Percentiles rank a stretch among this genome's conserved stretches.
Evolutionary conservation across 176 grass and related monocot species (phyloP).

Genomic region (Ampelocalamus luodianensis): DNA sequence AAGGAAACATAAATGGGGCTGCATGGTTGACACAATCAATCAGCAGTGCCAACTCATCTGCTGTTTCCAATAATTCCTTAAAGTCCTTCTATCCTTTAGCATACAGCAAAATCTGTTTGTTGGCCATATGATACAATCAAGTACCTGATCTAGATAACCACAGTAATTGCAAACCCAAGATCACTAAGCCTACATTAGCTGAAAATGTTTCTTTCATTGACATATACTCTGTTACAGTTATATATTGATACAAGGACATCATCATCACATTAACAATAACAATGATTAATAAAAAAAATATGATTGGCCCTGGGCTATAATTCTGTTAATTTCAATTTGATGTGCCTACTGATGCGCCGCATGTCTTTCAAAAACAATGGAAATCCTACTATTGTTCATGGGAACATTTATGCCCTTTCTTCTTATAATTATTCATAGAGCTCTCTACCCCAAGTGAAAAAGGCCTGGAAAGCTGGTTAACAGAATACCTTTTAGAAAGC

Average conservation of each 20-base stretch:
- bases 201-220: slow-evolving; percentile 19
- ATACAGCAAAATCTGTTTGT: slow-evolving; percentile 38
- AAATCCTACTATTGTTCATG: slow-evolving; percentile 1
- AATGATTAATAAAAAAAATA: not conserved
- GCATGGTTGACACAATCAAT: slow-evolving; percentile 24
- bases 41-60: slow-evolving; percentile 39
- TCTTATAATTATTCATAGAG: not conserved
- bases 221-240: slow-evolving; percentile 27
- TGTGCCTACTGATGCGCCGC: not conserved
- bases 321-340: not conserved
- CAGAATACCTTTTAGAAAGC: slow-evolving; percentile 66
- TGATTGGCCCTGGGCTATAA: not conserved
- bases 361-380: not conserved
- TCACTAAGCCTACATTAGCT: not conserved
- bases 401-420: not conserved
- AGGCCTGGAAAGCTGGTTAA: not conserved
- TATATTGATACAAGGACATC: slow-evolving; percentile 34
- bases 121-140: slow-evolving; percentile 42
- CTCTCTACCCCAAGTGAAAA: slow-evolving; percentile 4
- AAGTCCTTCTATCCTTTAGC: slow-evolving; percentile 31
- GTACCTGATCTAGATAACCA: slow-evolving; percentile 35
- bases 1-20: slow-evolving; percentile 31
- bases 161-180: slow-evolving; percentile 18
- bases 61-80: slow-evolving; percentile 29
- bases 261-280: slow-evolving; percentile 22